Percentiles rank a stretch among this genome's conserved stretches.
Evolutionary conservation across 2,329 filamentous ascomycete species (phyloP).

Genomic region (Teratosphaeria viscida): DNA sequence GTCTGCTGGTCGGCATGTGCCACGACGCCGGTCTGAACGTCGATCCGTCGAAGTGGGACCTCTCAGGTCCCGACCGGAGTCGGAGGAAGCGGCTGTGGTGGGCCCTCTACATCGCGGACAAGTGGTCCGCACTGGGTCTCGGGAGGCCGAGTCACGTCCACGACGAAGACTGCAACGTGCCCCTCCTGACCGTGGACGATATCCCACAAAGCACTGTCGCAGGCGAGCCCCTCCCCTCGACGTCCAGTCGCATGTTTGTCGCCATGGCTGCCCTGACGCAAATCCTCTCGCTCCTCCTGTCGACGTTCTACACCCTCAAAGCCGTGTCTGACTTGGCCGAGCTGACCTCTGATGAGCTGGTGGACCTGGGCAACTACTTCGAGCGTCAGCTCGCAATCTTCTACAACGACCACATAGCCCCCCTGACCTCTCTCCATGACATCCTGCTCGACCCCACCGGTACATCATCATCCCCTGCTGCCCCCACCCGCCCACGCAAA

Average conservation of each 20-base stretch:
- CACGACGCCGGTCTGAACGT: conserved; percentile 14
- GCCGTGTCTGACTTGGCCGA: conserved; percentile 5
- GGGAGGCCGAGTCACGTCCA: conserved; percentile 13
- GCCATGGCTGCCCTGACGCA: conserved; percentile 14
- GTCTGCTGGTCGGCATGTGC: conserved; percentile 10
- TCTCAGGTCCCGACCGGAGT: conserved; percentile 7
- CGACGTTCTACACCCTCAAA: conserved; percentile 13
- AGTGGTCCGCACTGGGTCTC: conserved; percentile 12
- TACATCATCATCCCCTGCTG: not conserved
- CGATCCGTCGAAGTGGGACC: conserved; percentile 11
- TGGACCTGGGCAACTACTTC: conserved; percentile 7
- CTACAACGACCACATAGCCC: conserved; percentile 6
- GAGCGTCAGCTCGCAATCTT: conserved; percentile 11
- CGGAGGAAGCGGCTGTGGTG: conserved; percentile 15
- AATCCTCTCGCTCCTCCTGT: conserved; percentile 10
- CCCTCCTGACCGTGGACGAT: conserved; percentile 7
- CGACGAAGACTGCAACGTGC: conserved; percentile 10
- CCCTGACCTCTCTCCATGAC: conserved; percentile 5
- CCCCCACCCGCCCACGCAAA: not conserved
- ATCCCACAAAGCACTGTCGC: conserved; percentile 8
- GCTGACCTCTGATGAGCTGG: conserved; percentile 5
- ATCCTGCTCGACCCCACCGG: conserved; percentile 14
- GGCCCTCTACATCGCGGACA: conserved; percentile 11
- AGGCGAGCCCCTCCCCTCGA: conserved; percentile 7
- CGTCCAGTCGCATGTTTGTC: conserved; percentile 12